Percentiles rank a stretch among this genome's conserved stretches.
Conservation (phyloP, 2,329 filamentous ascomycete species). For the Aspergillus neoniger region DNA sequence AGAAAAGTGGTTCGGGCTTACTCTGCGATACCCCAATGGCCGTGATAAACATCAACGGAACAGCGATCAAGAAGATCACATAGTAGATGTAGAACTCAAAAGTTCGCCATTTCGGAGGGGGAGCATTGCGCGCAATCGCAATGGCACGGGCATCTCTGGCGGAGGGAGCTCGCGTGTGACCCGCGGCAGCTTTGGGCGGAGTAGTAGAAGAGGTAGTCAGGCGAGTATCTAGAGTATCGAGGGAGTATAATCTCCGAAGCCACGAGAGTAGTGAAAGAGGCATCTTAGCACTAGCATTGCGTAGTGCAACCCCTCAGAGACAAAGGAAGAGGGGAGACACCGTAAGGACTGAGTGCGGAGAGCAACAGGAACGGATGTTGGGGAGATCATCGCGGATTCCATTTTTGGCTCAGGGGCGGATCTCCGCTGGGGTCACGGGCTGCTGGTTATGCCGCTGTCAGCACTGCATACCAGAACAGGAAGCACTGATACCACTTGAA, state of each 20-base stretch:
- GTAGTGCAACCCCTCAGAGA: conserved; percentile 18
- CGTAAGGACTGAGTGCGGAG: conserved; percentile 14
- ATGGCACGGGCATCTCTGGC: conserved; percentile 40
- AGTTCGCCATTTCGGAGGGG: conserved; percentile 78
- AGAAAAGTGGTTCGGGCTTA: conserved; percentile 44
- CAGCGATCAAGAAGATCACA: conserved; percentile 62
- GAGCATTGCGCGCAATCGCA: conserved; percentile 49
- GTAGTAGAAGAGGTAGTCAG: conserved; percentile 71
- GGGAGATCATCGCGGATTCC: conserved; percentile 12
- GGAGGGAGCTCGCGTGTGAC: conserved; percentile 51
- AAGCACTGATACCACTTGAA: too few relatives aligned
- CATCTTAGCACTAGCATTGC: conserved; percentile 44
- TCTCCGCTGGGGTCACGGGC: background rate
- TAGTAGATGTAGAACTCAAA: conserved; percentile 85
- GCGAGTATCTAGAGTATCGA: conserved; percentile 69
- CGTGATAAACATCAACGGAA: conserved; percentile 91
- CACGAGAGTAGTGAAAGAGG: conserved; percentile 46
- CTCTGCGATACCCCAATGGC: conserved; percentile 82
- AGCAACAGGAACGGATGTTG: conserved; percentile 2
- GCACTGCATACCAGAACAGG: background rate
- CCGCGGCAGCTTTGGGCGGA: conserved; percentile 61
- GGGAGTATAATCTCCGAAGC: conserved; percentile 60
- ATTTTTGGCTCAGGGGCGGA: conserved; percentile 25
- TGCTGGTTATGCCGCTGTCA: background rate
- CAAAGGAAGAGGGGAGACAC: conserved; percentile 9